Evolutionary conservation across 2,329 filamentous ascomycete genomes (phyloP).

Genomic region (Ploettnerulaceae sp.): DNA sequence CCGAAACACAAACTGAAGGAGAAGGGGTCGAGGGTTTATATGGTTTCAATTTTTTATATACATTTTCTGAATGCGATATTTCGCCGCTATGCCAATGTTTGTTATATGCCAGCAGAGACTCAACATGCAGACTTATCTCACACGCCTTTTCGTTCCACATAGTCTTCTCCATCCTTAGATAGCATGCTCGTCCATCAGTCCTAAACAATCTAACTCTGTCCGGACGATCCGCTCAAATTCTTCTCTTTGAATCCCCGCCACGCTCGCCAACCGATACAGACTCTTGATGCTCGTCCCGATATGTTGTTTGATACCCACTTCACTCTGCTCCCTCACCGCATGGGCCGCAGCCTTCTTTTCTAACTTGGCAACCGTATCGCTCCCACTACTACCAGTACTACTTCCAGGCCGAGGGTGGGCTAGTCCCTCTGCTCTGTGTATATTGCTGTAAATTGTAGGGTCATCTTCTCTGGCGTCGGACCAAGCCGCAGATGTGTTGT

Average conservation of each 20-base stretch:
- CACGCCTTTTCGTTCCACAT: too few relatives aligned
- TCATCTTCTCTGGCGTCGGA: constrained; percentile 2
- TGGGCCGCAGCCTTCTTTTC: constrained; percentile 46
- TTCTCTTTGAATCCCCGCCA: constrained; percentile 65
- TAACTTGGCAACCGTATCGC: constrained; percentile 52
- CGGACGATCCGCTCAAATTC: constrained; percentile 71
- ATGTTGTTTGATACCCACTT: constrained; percentile 74
- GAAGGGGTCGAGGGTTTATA: too few relatives aligned
- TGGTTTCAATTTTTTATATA: too few relatives aligned
- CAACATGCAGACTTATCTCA: too few relatives aligned
- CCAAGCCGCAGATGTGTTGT: constrained; percentile 11
- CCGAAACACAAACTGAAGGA: too few relatives aligned
- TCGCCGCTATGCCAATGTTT: too few relatives aligned
- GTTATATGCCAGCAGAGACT: too few relatives aligned
- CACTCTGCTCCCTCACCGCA: constrained; percentile 56
- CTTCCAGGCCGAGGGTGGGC: constrained; percentile 55
- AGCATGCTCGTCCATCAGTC: constrained; percentile 56
- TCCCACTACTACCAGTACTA: constrained; percentile 52
- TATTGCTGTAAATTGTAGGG: neutral
- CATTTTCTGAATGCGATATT: too few relatives aligned
- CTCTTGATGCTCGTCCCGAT: constrained; percentile 74
- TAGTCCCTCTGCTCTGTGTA: constrained; percentile 29
- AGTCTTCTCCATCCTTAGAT: neutral
- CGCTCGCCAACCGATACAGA: constrained; percentile 64
- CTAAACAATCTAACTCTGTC: constrained; percentile 66